Conservation (phyloP, 2,329 filamentous ascomycete species). For the Amauroascus verrucosus region DNA sequence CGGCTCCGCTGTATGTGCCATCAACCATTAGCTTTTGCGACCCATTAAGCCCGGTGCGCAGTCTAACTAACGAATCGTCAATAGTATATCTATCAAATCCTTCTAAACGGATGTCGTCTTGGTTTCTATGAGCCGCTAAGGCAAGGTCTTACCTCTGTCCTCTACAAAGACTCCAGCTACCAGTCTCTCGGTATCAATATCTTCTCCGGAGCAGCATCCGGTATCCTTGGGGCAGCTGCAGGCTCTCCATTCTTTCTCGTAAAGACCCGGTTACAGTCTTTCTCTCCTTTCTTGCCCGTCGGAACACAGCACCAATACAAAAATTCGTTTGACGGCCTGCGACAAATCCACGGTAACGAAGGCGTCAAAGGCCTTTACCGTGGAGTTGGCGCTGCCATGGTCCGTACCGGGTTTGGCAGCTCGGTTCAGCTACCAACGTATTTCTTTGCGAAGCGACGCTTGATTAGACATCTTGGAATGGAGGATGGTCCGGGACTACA, state of each 20-base stretch:
- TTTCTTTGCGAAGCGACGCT: constrained; percentile 85
- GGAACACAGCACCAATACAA: constrained; percentile 93
- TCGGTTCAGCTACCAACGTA: constrained; percentile 95
- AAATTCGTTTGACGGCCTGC: constrained; percentile 72
- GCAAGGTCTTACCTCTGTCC: constrained; percentile 53
- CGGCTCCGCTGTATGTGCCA: constrained; percentile 61
- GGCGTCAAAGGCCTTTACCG: constrained; percentile 76
- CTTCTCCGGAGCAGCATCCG: constrained; percentile 78
- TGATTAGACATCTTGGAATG: constrained; percentile 76
- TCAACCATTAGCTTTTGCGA: too few relatives aligned
- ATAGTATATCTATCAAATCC: constrained; percentile 85
- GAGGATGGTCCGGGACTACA: constrained; percentile 83
- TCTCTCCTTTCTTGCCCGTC: constrained; percentile 81
- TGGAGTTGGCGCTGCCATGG: constrained; percentile 86
- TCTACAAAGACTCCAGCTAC: constrained; percentile 61
- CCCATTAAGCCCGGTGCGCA: too few relatives aligned
- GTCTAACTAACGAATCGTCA: not conserved
- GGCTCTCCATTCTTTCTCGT: constrained; percentile 96
- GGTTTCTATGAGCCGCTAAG: constrained; percentile 97
- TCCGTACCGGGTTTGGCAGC: constrained; percentile 88
- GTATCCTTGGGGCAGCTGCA: constrained; percentile 81
- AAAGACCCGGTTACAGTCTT: constrained; percentile 92
- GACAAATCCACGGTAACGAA: constrained; percentile 66
- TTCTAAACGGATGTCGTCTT: constrained; percentile 90
- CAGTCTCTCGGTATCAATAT: constrained; percentile 90